phyloP scores from a whole-genome alignment of 345 rosid species.

The Toxicodendron radicans region DNA sequence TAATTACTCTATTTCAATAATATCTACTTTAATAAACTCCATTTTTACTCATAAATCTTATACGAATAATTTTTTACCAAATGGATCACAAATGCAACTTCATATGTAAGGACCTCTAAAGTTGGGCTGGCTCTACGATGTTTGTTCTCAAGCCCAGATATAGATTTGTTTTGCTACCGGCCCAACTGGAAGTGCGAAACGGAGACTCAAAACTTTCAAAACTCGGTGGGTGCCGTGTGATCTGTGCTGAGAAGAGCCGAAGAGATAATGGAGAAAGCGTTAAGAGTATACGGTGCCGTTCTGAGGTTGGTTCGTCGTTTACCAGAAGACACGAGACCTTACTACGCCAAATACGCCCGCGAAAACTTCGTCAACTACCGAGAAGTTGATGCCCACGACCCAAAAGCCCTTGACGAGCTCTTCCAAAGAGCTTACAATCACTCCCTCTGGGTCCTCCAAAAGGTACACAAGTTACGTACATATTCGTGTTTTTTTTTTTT shows the following conservation, averaged over 20 bases:
- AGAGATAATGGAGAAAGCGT: constrained; percentile 65
- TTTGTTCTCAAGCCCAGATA: neutral
- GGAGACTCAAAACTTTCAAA: neutral
- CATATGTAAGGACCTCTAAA: too few species aligned
- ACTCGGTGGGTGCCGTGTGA: neutral
- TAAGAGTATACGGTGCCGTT: constrained; percentile 73
- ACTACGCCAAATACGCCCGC: constrained; percentile 87
- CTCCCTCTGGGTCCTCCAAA: constrained; percentile 90
- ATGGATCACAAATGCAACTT: too few species aligned
- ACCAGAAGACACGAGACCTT: constrained; percentile 74
- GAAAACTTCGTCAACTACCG: constrained; percentile 89
- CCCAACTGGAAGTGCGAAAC: neutral
- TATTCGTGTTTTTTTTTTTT: neutral
- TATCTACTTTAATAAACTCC: too few species aligned
- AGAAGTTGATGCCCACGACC: constrained; percentile 60
- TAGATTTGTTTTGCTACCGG: neutral
- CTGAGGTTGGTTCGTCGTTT: constrained; percentile 74
- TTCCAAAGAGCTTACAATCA: constrained; percentile 80
- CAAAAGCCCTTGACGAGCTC: constrained; percentile 69
- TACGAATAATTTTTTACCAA: too few species aligned
- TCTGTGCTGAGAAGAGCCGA: neutral
- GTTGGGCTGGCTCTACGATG: neutral
- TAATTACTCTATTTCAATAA: too few species aligned
- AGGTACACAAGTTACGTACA: constrained; percentile 41
- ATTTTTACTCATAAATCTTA: too few species aligned